A percentile compares a stretch with the other conserved stretches of the same genome.
Evolutionary conservation across 2,329 filamentous ascomycete species (phyloP).

Genomic region (Fusarium sacchari): DNA sequence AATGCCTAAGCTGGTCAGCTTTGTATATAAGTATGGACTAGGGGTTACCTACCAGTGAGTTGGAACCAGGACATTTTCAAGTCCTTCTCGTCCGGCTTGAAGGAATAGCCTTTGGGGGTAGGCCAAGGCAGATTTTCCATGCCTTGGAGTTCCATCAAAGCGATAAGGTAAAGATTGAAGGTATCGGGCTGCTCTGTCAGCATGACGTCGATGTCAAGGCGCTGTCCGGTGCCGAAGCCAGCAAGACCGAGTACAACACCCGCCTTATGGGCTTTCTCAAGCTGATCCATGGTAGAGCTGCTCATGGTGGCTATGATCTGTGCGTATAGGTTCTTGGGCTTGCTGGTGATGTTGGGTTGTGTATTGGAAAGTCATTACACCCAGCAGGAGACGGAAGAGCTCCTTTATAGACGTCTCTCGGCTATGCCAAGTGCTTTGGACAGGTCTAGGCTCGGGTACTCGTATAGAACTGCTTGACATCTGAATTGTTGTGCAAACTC

Average conservation of each 20-base stretch:
- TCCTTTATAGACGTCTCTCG: rapidly evolving
- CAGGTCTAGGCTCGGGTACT: rapidly evolving
- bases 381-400: rapidly evolving
- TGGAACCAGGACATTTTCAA: not conserved
- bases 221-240: rapidly evolving
- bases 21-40: no score
- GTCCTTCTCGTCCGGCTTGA: not conserved
- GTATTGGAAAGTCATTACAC: rapidly evolving
- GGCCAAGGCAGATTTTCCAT: rapidly evolving
- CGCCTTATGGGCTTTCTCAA: rapidly evolving
- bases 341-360: rapidly evolving
- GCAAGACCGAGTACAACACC: not conserved
- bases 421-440: rapidly evolving
- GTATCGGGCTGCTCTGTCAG: not conserved
- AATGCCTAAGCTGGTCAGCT: not conserved
- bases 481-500: rapidly evolving
- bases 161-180: not conserved
- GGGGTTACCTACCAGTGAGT: no score
- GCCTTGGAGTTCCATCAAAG: not conserved
- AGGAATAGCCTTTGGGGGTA: rapidly evolving
- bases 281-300: rapidly evolving
- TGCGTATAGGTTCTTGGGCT: not conserved
- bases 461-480: not conserved
- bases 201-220: not conserved
- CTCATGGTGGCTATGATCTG: not conserved